phyloP scores from a whole-genome alignment of 345 rosid species.

The Raphanus sativus region DNA sequence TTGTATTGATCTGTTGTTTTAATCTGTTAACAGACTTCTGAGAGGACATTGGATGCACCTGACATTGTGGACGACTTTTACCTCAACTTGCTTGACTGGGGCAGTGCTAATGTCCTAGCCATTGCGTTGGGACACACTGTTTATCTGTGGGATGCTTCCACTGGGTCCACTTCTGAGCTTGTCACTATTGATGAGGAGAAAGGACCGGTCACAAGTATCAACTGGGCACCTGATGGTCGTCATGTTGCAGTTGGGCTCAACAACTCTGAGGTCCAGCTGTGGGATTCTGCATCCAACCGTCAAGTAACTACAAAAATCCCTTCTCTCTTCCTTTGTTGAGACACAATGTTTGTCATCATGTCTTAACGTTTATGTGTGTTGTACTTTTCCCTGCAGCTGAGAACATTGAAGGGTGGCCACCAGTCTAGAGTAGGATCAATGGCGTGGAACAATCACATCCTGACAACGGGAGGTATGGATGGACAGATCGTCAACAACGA shows the following conservation, averaged over 20 bases:
- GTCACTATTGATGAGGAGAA: slow-evolving; percentile 48
- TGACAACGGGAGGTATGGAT: slow-evolving; percentile 56
- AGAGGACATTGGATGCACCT: slow-evolving; percentile 43
- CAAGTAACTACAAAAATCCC: slow-evolving; percentile 28
- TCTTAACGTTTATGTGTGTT: not conserved
- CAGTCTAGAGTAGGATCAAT: slow-evolving; percentile 44
- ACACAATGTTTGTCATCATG: not conserved
- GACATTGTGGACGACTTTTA: slow-evolving; percentile 42
- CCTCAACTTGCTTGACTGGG: slow-evolving; percentile 44
- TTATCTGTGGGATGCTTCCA: slow-evolving; percentile 51
- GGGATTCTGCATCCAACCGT: slow-evolving; percentile 43
- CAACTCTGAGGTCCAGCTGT: slow-evolving; percentile 36
- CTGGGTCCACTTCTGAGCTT: slow-evolving; percentile 50
- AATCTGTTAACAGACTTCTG: slow-evolving; percentile 25
- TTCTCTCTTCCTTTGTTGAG: not conserved
- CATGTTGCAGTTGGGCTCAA: slow-evolving; percentile 35
- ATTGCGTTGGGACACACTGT: slow-evolving; percentile 42
- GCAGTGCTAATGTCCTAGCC: slow-evolving; percentile 40
- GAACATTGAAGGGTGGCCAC: slow-evolving; percentile 48
- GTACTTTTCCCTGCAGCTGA: slow-evolving; percentile 24
- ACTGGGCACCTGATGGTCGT: slow-evolving; percentile 43
- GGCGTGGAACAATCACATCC: slow-evolving; percentile 45
- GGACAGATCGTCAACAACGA: slow-evolving; percentile 48
- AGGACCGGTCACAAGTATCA: slow-evolving; percentile 39
- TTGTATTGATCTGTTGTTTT: slow-evolving; percentile 17